Evolutionary conservation across 371 early-diverging fungal genomes (phyloP).

Genomic region (Actinomortierella wolfii): DNA sequence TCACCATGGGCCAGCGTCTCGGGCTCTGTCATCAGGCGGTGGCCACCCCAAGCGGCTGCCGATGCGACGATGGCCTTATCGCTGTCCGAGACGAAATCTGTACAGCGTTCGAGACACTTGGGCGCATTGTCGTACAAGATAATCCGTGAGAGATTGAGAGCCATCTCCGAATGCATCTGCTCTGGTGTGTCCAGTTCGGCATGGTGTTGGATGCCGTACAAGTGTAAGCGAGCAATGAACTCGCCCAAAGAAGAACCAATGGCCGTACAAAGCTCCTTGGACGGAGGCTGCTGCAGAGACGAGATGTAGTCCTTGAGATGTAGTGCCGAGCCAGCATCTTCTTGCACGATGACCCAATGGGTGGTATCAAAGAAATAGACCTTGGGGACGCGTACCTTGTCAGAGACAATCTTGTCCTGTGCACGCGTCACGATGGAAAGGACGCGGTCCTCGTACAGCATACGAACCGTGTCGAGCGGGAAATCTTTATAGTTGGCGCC

Average conservation of each 20-base stretch:
- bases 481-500: not conserved
- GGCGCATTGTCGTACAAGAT: not conserved
- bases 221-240: constrained; percentile 8
- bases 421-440: not conserved
- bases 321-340: constrained; percentile 3
- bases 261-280: constrained; percentile 1
- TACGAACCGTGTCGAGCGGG: not conserved
- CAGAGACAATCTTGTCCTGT: too few species aligned
- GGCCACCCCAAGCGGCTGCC: constrained; percentile 4
- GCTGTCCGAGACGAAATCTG: too few species aligned
- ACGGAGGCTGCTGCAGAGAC: not conserved
- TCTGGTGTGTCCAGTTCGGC: not conserved
- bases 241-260: constrained; percentile 4
- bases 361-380: constrained; percentile 2
- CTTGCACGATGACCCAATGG: constrained; percentile 1
- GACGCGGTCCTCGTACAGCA: constrained; percentile 3
- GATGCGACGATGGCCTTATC: not conserved
- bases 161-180: not conserved
- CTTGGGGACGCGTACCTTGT: not conserved
- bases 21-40: constrained; percentile 5
- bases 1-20: constrained; percentile 9
- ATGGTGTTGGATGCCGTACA: not conserved
- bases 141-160: not conserved
- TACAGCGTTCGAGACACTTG: not conserved
- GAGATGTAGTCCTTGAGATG: constrained; percentile 7